phyloP scores from a whole-genome alignment of 441 rosid genomes.

The Pelargonium fulgidum region DNA sequence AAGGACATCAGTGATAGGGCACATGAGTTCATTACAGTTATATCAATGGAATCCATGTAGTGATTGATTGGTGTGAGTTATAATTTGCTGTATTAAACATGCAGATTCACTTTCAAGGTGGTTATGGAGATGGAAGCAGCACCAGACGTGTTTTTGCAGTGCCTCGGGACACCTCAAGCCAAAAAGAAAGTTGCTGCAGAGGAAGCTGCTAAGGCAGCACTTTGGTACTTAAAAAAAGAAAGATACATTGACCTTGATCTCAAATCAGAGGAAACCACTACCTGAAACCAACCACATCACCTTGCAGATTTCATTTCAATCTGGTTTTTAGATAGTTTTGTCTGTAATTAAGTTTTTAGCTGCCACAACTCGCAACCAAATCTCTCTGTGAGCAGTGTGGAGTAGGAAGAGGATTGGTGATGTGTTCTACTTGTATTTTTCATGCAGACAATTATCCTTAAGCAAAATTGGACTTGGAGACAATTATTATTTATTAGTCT shows the following conservation, averaged over 20 bases:
- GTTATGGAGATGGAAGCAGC: conserved; percentile 51
- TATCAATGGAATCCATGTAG: not conserved
- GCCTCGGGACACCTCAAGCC: conserved; percentile 43
- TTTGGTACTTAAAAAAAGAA: conserved; percentile 57
- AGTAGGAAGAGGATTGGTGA: too few species aligned
- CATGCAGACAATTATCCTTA: too few species aligned
- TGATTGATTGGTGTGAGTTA: not conserved
- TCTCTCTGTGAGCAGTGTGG: too few species aligned
- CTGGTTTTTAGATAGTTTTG: too few species aligned
- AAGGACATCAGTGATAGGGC: not conserved
- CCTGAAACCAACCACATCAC: too few species aligned
- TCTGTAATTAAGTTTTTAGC: too few species aligned
- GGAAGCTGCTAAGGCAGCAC: conserved; percentile 74
- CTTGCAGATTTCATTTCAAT: not conserved
- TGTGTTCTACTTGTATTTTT: too few species aligned
- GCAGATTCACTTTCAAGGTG: conserved; percentile 71
- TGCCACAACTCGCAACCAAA: too few species aligned
- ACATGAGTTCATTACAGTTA: not conserved
- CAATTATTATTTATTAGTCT: too few species aligned
- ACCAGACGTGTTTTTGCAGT: conserved; percentile 43
- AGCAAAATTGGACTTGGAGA: too few species aligned
- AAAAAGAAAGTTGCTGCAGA: conserved; percentile 86
- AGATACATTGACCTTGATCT: conserved; percentile 32
- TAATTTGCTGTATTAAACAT: conserved; percentile 7
- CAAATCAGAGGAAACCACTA: not conserved